phyloP scores from a whole-genome alignment of 1,284 basidiomycete species.

The Cerrena zonata region DNA sequence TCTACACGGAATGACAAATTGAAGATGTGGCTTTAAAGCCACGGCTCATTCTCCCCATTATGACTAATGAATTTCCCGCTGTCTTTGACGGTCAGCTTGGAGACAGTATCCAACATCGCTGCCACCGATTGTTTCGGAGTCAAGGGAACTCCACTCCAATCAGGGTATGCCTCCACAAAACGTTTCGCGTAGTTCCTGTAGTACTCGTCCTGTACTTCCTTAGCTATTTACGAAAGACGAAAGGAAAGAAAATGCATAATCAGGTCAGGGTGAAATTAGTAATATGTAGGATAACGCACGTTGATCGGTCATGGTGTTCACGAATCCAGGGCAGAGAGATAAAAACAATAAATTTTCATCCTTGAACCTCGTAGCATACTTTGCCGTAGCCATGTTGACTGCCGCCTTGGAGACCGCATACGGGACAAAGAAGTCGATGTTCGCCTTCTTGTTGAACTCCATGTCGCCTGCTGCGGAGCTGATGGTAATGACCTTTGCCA shows the following conservation, averaged over 20 bases:
- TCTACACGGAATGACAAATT: too few relatives aligned
- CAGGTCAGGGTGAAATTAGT: neutral
- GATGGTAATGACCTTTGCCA: constrained; percentile 30
- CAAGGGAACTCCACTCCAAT: constrained; percentile 27
- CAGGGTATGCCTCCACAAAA: constrained; percentile 20
- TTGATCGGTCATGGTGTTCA: constrained; percentile 21
- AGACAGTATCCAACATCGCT: constrained; percentile 27
- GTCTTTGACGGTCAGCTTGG: constrained; percentile 23
- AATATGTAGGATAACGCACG: constrained; percentile 1
- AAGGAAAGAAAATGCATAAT: neutral
- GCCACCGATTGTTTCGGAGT: constrained; percentile 29
- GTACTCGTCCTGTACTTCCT: constrained; percentile 18
- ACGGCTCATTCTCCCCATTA: constrained; percentile 25
- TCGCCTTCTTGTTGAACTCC: constrained; percentile 20
- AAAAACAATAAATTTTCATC: constrained; percentile 35
- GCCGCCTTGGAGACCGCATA: constrained; percentile 36
- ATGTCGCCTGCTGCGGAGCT: constrained; percentile 27
- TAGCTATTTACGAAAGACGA: too few relatives aligned
- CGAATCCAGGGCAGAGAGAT: constrained; percentile 33
- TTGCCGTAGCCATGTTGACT: constrained; percentile 33
- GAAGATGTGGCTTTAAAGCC: too few relatives aligned
- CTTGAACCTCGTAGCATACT: constrained; percentile 32
- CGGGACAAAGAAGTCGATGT: constrained; percentile 14
- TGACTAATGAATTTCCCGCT: constrained; percentile 35
- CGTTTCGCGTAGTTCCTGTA: constrained; percentile 12